These are phyloP conservation scores for Wickerhamomyces mucosus DNA, from an alignment of 805 yeast genomes.

Conservation along the genomic window DNA sequence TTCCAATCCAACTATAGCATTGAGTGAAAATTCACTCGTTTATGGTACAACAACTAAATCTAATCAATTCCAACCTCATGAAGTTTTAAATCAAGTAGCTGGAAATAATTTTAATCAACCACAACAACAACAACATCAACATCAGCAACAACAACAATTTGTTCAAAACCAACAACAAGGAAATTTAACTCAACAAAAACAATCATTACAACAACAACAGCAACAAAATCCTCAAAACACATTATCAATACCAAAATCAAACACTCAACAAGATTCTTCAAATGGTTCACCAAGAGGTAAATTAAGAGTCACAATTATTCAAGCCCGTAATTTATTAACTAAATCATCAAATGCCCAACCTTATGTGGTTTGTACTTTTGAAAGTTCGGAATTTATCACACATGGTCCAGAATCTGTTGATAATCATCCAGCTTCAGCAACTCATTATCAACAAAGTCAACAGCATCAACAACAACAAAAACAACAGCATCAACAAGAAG, in stretches of 20 bases:
- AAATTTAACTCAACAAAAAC: conserved; percentile 4
- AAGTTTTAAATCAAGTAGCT: conserved; percentile 25
- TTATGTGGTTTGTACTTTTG: conserved; percentile 86
- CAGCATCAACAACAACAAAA: too few species aligned
- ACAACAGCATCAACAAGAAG: too few species aligned
- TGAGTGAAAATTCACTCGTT: conserved; percentile 51
- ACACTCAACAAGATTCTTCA: conserved; percentile 14
- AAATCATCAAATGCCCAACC: conserved; percentile 55
- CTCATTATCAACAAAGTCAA: too few species aligned
- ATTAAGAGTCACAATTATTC: conserved; percentile 68
- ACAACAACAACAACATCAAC: conserved; percentile 1
- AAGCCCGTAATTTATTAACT: conserved; percentile 62
- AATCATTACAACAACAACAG: conserved; percentile 1
- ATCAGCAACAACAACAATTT: conserved; percentile 6
- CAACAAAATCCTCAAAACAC: background rate
- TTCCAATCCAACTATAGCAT: conserved; percentile 61
- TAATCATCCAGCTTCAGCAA: conserved; percentile 18
- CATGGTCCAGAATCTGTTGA: conserved; percentile 51
- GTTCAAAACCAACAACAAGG: conserved; percentile 5
- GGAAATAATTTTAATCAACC: conserved; percentile 8
- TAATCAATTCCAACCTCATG: conserved; percentile 24
- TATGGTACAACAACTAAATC: conserved; percentile 55
- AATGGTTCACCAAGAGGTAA: conserved; percentile 65
- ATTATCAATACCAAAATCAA: conserved; percentile 8
- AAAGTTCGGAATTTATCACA: conserved; percentile 83